phyloP scores from a whole-genome alignment of 1,284 basidiomycete genomes.

The Ganoderma boninense region DNA sequence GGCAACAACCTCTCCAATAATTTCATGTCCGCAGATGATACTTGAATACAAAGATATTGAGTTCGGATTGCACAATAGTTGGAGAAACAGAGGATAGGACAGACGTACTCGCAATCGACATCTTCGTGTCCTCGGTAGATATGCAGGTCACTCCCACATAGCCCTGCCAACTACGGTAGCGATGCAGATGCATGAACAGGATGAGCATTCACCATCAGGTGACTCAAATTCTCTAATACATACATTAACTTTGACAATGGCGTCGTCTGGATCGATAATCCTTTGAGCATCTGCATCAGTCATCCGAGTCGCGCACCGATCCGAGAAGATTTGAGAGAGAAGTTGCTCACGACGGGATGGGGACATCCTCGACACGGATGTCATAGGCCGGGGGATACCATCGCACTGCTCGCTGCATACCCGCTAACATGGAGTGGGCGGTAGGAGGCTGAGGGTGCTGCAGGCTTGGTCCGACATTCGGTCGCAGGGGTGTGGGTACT shows the following conservation, averaged over 20 bases:
- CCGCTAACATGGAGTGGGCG: neutral
- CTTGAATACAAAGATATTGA: conserved; percentile 44
- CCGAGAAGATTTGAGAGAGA: neutral
- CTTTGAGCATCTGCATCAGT: conserved; percentile 43
- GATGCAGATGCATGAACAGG: neutral
- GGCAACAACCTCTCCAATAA: conserved; percentile 80
- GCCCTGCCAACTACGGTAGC: conserved; percentile 63
- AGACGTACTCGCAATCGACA: conserved; percentile 38
- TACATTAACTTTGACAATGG: conserved; percentile 76
- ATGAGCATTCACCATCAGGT: too few species aligned
- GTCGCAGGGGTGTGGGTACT: neutral
- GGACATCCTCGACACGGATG: conserved; percentile 67
- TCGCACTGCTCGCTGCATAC: conserved; percentile 56
- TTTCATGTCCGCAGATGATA: conserved; percentile 82
- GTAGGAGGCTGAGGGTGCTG: neutral
- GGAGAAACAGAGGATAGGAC: conserved; percentile 5
- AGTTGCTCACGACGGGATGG: conserved; percentile 58
- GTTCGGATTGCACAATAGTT: neutral
- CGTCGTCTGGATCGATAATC: conserved; percentile 76
- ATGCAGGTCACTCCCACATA: conserved; percentile 89
- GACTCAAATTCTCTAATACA: neutral
- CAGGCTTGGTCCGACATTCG: neutral
- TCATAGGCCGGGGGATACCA: conserved; percentile 76
- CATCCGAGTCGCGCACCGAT: neutral
- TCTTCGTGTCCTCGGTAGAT: conserved; percentile 71